Base-by-base conservation (phyloP, 208 protist genomes). In the Jaenimonas drosophilae region DNA sequence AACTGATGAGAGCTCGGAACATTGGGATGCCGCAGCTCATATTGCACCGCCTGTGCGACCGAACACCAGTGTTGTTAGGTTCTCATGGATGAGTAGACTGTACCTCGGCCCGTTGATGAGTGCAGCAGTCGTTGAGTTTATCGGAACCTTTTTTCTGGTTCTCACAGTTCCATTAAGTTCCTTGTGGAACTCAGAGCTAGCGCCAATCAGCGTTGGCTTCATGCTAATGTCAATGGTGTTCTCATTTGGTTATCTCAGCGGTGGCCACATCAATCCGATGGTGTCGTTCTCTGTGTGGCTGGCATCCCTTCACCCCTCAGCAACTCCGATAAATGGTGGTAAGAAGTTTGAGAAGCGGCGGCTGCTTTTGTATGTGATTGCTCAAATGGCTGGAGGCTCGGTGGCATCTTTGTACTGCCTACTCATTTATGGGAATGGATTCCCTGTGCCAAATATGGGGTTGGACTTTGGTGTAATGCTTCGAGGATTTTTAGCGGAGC, bases 231-330 rank as follows among this genome's bases (percentile, higher is more conserved):
- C 76, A 11, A 49, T 90, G 9, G 70, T 86, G 26, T 85, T 90
- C 46, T 78, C 76, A 14, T 85, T 90, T 54, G 72, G 72, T 23
- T 90, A 90, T 59, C 45, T 90, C 38, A 86, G 76, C 46, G 80
- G 80, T 7, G 80, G 80, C 1, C 80, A 90, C 48, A 29, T 90
- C n/a, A 90, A 90, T 49, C 80, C 80, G 5, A 78, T 79, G 55
- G 73, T 90, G 19, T 76, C 72, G n/a, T 59, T 85, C 52, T 70
- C 80, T 7, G 74, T 90, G 21, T 90, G 69, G 67, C 50, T 90
- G 21, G 9, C 30, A 14, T 34, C 30, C 9, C n/a, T 5, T 6
- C 16, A 7, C 21, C 41, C 21, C 9, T 9, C 21, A 21, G 20
- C 9, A 20, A 42, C 37, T 7, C 16, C 19, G 37, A 42, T 17